Conservation (phyloP, 345 rosid species). For the Syzygium grande region DNA sequence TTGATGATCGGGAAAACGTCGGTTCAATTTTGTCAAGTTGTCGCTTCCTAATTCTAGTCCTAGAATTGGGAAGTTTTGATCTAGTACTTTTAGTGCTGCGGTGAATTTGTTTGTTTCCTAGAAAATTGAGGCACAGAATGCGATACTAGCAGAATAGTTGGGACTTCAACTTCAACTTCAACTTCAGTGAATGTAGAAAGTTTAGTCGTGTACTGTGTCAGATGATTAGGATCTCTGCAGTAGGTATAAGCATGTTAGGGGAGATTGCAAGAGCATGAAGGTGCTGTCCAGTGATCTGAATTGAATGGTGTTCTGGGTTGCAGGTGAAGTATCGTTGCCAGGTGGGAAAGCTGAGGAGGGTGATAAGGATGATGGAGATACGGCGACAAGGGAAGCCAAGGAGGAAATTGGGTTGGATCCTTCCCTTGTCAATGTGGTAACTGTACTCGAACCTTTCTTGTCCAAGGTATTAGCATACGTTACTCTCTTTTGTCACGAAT, state of each 20-base stretch:
- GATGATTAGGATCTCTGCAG: neutral
- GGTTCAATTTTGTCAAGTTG: neutral
- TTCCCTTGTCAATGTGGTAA: constrained; percentile 33
- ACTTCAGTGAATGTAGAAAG: constrained; percentile 59
- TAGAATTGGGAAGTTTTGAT: neutral
- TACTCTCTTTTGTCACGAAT: neutral
- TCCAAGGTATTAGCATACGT: constrained; percentile 53
- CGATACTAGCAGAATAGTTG: neutral
- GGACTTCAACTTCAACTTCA: constrained; percentile 41
- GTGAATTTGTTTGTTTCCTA: neutral
- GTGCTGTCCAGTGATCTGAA: neutral
- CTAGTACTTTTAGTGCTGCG: neutral
- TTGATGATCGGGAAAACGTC: neutral
- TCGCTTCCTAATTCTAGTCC: neutral
- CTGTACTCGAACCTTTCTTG: constrained; percentile 70
- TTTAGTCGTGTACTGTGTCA: neutral
- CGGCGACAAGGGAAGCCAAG: constrained; percentile 56
- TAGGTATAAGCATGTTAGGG: neutral
- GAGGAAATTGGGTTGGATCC: constrained; percentile 65
- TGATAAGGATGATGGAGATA: constrained; percentile 42
- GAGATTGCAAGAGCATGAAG: neutral
- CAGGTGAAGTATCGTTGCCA: constrained; percentile 61
- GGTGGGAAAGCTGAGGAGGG: constrained; percentile 51
- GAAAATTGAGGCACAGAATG: neutral
- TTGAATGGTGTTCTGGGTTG: constrained; percentile 22